Base-by-base conservation (phyloP, 805 yeast species). In the Saturnispora hagleri region DNA sequence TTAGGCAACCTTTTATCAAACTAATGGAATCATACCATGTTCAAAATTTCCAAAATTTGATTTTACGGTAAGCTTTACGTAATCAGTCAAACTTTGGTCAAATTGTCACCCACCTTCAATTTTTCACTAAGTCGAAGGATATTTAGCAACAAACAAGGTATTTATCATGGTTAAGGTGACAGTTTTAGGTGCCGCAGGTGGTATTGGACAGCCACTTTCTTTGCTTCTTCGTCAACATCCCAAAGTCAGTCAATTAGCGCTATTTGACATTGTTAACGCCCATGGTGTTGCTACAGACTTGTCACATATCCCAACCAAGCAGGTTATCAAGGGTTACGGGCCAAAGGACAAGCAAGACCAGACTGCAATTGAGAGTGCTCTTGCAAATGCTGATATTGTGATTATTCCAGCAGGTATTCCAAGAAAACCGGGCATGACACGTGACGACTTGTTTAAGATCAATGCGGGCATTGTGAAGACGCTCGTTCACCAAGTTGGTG, bases 351-450 rank as follows among this genome's bases (percentile, higher is more conserved):
- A 82, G 55, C 13, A 18, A 8, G 51, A 49, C 31, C 46, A 34
- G 17, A 78, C 77, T 48, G 86, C 86, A 34, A 73, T 89, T 57
- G 73, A 76, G 54, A 73, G 72, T 52, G 95, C 97, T 18, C 73
- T 90, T 61, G 72, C 77, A 49, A 89, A 83, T 47, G 80, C 96
- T 49, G 95, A 89, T 62, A 82, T 90, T 55, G 90, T 90, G 50
- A 79, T 90, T 53, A 87, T 90, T 71, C 97, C 97, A 67, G 97
- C 97, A 53, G 97, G 97, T 77, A 95, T 90, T 53, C 97, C 95
- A 76, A 87, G 95, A 81, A 90, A 89, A 77, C 97, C 97, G 61
- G 97, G 97, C 71, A 90, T 90, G 97, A 88, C 97, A 66, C 86
- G 97, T 78, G 97, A 90, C 70, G 97, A 90, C 69, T 77, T 90